Conservation (phyloP, 169 alveolate genomes). For the Cyclospora cayetanensis region DNA sequence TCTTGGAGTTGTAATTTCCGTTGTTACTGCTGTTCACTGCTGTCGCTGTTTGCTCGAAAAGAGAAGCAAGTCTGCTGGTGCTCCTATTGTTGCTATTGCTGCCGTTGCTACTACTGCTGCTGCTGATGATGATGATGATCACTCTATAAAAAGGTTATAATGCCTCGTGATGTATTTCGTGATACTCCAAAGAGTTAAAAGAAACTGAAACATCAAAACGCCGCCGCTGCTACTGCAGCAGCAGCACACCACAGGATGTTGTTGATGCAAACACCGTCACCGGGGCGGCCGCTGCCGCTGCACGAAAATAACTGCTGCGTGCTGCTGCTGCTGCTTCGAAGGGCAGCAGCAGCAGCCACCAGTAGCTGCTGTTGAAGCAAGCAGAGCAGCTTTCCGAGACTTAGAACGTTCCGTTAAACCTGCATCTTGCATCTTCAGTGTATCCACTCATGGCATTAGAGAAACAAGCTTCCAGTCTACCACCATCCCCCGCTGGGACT, state of each 20-base stretch:
- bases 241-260: neutral
- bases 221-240: neutral
- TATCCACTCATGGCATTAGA: too few species aligned
- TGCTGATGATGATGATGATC: neutral
- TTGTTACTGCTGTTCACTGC: too few species aligned
- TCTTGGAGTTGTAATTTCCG: too few species aligned
- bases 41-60: too few species aligned
- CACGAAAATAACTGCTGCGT: neutral
- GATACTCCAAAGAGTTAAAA: neutral
- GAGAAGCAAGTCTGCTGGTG: neutral
- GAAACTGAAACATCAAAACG: too few species aligned
- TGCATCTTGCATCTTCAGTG: too few species aligned
- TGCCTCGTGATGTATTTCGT: neutral
- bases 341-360: neutral
- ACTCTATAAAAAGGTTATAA: too few species aligned
- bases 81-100: neutral
- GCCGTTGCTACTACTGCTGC: neutral
- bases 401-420: too few species aligned
- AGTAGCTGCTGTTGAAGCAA: too few species aligned
- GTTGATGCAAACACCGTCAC: neutral
- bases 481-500: too few species aligned
- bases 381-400: too few species aligned
- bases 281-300: neutral
- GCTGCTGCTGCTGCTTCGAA: neutral
- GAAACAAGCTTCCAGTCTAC: too few species aligned